Conservation (phyloP, 768 basidiomycete genomes). For the Hericium erinaceus region DNA sequence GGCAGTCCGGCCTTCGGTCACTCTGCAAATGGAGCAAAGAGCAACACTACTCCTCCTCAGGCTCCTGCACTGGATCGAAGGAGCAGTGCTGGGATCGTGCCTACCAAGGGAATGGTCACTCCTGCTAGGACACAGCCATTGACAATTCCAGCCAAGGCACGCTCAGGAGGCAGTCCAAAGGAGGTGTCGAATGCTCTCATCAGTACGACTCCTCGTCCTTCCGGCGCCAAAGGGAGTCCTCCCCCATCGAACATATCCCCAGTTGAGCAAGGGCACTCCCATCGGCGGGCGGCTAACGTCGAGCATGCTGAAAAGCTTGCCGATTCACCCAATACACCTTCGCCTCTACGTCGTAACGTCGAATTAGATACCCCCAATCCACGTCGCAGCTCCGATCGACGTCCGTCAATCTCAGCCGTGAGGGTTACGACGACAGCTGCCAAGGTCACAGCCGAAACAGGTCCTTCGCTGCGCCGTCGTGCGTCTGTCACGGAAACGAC, state of each 20-base stretch:
- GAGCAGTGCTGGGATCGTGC: conserved; percentile 15
- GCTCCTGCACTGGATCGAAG: conserved; percentile 15
- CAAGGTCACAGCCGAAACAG: conserved; percentile 24
- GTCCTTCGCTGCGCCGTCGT: conserved; percentile 13
- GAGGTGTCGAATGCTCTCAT: conserved; percentile 31
- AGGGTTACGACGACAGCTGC: conserved; percentile 11
- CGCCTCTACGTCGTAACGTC: conserved; percentile 49
- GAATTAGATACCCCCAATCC: conserved; percentile 44
- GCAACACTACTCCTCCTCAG: conserved; percentile 11
- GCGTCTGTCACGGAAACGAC: conserved; percentile 12
- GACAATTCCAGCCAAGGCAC: conserved; percentile 35
- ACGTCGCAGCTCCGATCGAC: conserved; percentile 39
- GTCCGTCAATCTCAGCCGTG: conserved; percentile 35
- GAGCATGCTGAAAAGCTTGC: conserved; percentile 38
- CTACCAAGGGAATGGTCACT: conserved; percentile 9
- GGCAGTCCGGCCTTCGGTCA: conserved; percentile 16
- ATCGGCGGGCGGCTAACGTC: conserved; percentile 39
- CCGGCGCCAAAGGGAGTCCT: conserved; percentile 29
- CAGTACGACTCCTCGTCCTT: conserved; percentile 30
- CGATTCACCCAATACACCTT: conserved; percentile 47
- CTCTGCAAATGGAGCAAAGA: conserved; percentile 2
- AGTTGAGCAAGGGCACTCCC: conserved; percentile 33
- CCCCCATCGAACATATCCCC: conserved; percentile 38
- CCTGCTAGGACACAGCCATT: conserved; percentile 14
- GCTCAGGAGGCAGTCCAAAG: conserved; percentile 47